A percentile compares a stretch with the other conserved stretches of the same genome.
Evolutionary conservation across 805 yeast species (phyloP).

Genomic region (Metahyphopichia silvanorum): DNA sequence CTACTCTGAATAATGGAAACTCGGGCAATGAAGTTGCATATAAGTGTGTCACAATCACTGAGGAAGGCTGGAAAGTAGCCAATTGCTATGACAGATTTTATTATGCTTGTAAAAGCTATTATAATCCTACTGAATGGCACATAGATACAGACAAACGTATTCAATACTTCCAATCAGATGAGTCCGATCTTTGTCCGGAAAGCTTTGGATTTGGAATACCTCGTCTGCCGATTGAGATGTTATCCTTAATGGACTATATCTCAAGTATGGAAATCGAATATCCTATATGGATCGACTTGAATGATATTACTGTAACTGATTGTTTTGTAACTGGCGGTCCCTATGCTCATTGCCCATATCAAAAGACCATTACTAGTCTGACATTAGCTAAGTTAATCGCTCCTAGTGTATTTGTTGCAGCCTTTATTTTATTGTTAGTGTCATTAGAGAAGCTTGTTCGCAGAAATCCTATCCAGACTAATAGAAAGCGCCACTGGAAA

Average conservation of each 20-base stretch:
- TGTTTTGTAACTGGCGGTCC: conserved; percentile 91
- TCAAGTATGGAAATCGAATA: conserved; percentile 16
- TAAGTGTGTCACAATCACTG: conserved; percentile 39
- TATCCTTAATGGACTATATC: conserved; percentile 26
- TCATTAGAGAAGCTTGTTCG: conserved; percentile 51
- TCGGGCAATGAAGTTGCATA: conserved; percentile 18
- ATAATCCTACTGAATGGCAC: conserved; percentile 42
- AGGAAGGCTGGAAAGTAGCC: conserved; percentile 58
- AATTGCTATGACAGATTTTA: conserved; percentile 58
- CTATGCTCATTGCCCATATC: conserved; percentile 75
- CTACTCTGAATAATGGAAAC: not conserved
- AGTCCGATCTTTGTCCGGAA: conserved; percentile 26
- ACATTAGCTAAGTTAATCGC: conserved; percentile 62
- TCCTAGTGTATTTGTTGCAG: conserved; percentile 62
- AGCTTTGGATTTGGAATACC: conserved; percentile 32
- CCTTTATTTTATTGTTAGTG: conserved; percentile 49
- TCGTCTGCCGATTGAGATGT: conserved; percentile 33
- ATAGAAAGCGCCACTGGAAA: conserved; percentile 63
- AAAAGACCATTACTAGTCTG: conserved; percentile 47
- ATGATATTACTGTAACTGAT: conserved; percentile 65
- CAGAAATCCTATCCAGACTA: conserved; percentile 66
- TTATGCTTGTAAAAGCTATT: conserved; percentile 53
- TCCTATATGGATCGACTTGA: conserved; percentile 76
- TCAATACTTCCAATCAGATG: conserved; percentile 44
- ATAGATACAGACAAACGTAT: conserved; percentile 26